phyloP scores from a whole-genome alignment of 2,329 filamentous ascomycete genomes.

The Ophiobolus disseminans region DNA sequence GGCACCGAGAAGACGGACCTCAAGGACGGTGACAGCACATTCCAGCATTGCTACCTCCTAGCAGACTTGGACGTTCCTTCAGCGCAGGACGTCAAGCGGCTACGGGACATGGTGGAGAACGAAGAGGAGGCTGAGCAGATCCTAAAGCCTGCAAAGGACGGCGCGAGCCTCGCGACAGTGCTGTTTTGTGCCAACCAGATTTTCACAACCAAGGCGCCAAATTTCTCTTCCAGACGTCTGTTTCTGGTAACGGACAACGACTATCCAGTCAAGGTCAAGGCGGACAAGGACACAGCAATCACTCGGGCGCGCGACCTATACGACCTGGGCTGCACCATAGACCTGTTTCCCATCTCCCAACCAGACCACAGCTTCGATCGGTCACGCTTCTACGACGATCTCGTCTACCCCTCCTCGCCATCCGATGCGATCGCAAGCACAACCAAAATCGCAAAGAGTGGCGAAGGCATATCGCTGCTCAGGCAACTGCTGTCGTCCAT shows the following conservation, averaged over 20 bases:
- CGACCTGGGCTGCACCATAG: conserved; percentile 88
- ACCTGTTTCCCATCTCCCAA: conserved; percentile 86
- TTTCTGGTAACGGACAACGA: conserved; percentile 97
- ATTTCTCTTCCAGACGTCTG: conserved; percentile 89
- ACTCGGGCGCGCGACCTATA: conserved; percentile 94
- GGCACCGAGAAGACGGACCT: conserved; percentile 77
- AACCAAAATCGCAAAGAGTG: conserved; percentile 69
- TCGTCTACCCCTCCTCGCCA: conserved; percentile 78
- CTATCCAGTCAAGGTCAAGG: conserved; percentile 75
- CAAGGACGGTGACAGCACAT: conserved; percentile 62
- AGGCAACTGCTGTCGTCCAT: conserved; percentile 85
- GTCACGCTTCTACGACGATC: conserved; percentile 91
- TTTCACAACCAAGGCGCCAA: conserved; percentile 92
- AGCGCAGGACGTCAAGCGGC: conserved; percentile 81
- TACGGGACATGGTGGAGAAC: conserved; percentile 79
- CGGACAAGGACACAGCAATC: conserved; percentile 75
- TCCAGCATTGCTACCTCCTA: conserved; percentile 91
- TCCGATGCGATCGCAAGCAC: conserved; percentile 63
- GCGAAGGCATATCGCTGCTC: conserved; percentile 79
- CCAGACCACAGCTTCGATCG: conserved; percentile 78
- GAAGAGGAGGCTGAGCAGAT: conserved; percentile 74
- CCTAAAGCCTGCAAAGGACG: conserved; percentile 71
- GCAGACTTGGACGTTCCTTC: conserved; percentile 87
- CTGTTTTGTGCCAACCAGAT: conserved; percentile 96
- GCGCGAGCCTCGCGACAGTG: conserved; percentile 83